Base-by-base conservation (phyloP, 768 basidiomycete species). In the Collybiopsis confluens region DNA sequence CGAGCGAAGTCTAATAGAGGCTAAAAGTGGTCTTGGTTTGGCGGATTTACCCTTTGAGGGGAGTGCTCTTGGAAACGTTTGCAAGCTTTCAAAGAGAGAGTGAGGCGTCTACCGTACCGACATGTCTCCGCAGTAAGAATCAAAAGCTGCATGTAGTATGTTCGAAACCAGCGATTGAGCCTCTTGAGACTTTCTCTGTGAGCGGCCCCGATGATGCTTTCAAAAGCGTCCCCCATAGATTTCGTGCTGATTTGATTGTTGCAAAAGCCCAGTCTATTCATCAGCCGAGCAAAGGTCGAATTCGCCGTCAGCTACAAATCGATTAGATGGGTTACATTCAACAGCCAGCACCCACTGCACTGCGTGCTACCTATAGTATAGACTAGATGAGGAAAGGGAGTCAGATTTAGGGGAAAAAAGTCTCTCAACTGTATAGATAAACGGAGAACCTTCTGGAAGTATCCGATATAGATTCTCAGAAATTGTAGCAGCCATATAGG, bases 191-290 rank as follows among this genome's bases (percentile, higher is more conserved):
- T 75, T 52, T 79, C 73, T 47, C 68, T 53, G 58, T 73, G 71
- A 54, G 71, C 73, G 4, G 69, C 70, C n/a, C 70, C 77, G 1
- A 78, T 69, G 20, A 77, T 69, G 11, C 73, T 71, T 59, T 79
- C 77, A 58, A 77, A 75, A 8, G 75, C 68, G 57, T 79, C 79
- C 3, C 38, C 50, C 23, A 15, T n/a, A 2, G 41, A 27, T 52
- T 52, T 52, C 0, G 24, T 24, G 50, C 15, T 40, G 26, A 27
- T 10, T 4, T n/a, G 26, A 15, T 67, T 55, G 36, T 56, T 56
- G 54, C 57, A 55, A 28, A 63, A 59, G 10, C 70, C 72, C 30
- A 65, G 59, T 54, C 70, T 73, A 40, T 62, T 56, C 71, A 75
- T 70, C 18, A 73, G 61, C 18, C 67, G 67, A 24, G 68, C 68